These are phyloP conservation scores for Microdochium nivale DNA, from an alignment of 2,329 filamentous ascomycete species.

Conservation along the genomic window DNA sequence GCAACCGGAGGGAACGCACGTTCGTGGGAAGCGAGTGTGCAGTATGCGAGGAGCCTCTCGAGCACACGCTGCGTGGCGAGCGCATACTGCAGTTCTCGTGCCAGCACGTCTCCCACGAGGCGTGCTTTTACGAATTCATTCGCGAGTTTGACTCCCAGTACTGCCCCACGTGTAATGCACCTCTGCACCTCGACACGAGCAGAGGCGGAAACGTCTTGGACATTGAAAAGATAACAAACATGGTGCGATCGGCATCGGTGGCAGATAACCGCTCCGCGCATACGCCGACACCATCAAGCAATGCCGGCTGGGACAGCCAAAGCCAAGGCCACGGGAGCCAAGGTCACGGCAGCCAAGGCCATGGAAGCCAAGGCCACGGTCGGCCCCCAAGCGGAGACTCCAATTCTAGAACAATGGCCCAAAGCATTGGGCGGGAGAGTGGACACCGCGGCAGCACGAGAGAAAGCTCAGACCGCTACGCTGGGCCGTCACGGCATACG, in stretches of 20 bases:
- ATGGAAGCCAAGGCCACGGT: not conserved
- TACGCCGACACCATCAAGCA: conserved; percentile 48
- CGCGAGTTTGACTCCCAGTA: conserved; percentile 89
- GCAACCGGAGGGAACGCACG: conserved; percentile 79
- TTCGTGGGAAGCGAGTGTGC: conserved; percentile 93
- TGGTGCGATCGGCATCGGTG: conserved; percentile 74
- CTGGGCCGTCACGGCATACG: conserved; percentile 44
- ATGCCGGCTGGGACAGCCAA: conserved; percentile 58
- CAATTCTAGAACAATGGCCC: conserved; percentile 23
- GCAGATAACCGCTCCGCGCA: conserved; percentile 50
- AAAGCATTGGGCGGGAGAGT: conserved; percentile 15
- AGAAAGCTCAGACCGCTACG: conserved; percentile 33
- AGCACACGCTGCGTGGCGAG: conserved; percentile 90
- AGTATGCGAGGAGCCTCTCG: conserved; percentile 91
- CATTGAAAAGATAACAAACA: conserved; percentile 89
- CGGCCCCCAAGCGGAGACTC: conserved; percentile 43
- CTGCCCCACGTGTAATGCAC: conserved; percentile 89
- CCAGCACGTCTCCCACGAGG: conserved; percentile 94
- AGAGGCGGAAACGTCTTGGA: conserved; percentile 88
- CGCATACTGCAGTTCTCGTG: conserved; percentile 93
- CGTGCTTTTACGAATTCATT: conserved; percentile 98
- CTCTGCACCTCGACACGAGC: conserved; percentile 84
- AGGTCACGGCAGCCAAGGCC: not conserved
- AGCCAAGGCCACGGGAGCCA: conserved; percentile 17
- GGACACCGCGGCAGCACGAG: conserved; percentile 14